These are phyloP conservation scores for Tulasnella sp. DNA, from an alignment of 768 basidiomycete genomes.

Conservation along the genomic window DNA sequence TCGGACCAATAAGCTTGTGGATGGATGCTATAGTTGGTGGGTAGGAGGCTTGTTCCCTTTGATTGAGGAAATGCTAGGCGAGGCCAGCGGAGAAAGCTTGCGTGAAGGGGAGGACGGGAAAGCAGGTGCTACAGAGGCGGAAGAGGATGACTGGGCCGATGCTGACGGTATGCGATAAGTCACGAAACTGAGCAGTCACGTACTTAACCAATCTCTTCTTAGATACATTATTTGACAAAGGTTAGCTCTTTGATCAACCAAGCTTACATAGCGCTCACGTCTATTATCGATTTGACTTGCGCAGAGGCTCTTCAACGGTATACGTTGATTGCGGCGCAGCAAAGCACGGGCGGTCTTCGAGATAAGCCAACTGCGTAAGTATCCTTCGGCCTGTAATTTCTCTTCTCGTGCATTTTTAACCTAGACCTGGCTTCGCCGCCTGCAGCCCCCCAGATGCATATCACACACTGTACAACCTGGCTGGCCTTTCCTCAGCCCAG, in stretches of 20 bases:
- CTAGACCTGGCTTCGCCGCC: not conserved
- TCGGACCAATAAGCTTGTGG: constrained; percentile 95
- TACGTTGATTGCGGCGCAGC: constrained; percentile 80
- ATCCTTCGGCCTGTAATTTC: not conserved
- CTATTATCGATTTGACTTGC: not conserved
- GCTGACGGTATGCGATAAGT: constrained; percentile 52
- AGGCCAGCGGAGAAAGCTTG: constrained; percentile 32
- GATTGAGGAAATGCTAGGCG: constrained; percentile 50
- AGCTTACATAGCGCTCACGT: not conserved
- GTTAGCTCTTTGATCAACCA: constrained; percentile 25
- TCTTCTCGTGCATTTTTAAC: too few relatives aligned
- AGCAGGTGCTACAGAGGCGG: constrained; percentile 27
- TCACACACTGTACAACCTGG: constrained; percentile 89
- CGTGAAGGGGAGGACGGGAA: not conserved
- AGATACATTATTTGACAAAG: constrained; percentile 55
- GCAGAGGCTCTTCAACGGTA: constrained; percentile 75
- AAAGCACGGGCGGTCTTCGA: constrained; percentile 77
- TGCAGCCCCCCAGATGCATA: constrained; percentile 86
- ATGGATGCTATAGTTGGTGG: constrained; percentile 99
- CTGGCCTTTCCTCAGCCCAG: constrained; percentile 86
- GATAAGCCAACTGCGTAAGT: constrained; percentile 94
- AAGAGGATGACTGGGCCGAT: constrained; percentile 62
- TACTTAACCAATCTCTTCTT: constrained; percentile 32
- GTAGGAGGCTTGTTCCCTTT: constrained; percentile 83
- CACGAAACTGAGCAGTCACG: not conserved